A percentile compares a stretch with the other conserved stretches of the same genome.
phyloP scores from a whole-genome alignment of 2,329 filamentous ascomycete species.

The Aphanocladium album region DNA sequence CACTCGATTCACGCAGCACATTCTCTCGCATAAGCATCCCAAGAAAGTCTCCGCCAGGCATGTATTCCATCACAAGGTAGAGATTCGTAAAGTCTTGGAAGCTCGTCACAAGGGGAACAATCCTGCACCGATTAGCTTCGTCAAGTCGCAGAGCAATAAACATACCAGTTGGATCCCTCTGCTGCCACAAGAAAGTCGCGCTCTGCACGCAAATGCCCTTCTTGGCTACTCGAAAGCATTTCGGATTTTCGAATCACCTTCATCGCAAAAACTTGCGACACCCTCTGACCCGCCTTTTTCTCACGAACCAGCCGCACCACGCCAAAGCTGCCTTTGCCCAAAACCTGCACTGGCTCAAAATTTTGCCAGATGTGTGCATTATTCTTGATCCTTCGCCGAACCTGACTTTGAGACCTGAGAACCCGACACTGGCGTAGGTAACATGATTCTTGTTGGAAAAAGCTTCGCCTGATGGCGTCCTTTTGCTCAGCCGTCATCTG shows the following conservation, averaged over 20 bases:
- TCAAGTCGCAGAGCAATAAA: neutral
- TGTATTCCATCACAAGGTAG: conserved; percentile 97
- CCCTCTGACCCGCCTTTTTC: conserved; percentile 31
- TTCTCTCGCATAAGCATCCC: conserved; percentile 82
- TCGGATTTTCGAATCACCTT: conserved; percentile 93
- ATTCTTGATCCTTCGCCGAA: conserved; percentile 11
- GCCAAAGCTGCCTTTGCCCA: conserved; percentile 93
- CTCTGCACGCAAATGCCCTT: conserved; percentile 87
- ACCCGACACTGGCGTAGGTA: conserved; percentile 69
- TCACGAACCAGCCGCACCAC: conserved; percentile 82
- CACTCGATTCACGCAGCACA: conserved; percentile 69
- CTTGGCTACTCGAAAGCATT: conserved; percentile 87
- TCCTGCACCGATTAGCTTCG: conserved; percentile 41
- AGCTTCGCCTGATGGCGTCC: conserved; percentile 49
- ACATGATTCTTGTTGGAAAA: conserved; percentile 63
- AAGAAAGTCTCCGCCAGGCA: conserved; percentile 93
- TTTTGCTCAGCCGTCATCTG: conserved; percentile 52
- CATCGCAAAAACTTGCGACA: conserved; percentile 76
- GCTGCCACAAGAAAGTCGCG: conserved; percentile 87
- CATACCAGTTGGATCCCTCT: conserved; percentile 74
- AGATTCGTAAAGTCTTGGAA: conserved; percentile 83
- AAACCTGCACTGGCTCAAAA: conserved; percentile 75
- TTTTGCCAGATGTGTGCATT: conserved; percentile 21
- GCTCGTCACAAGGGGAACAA: conserved; percentile 79
- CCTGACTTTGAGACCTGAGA: conserved; percentile 56